Evolutionary conservation across 2,329 filamentous ascomycete genomes (phyloP), one percentile per base, ranked within the genome.

Genomic region (Nemania sp.): DNA sequence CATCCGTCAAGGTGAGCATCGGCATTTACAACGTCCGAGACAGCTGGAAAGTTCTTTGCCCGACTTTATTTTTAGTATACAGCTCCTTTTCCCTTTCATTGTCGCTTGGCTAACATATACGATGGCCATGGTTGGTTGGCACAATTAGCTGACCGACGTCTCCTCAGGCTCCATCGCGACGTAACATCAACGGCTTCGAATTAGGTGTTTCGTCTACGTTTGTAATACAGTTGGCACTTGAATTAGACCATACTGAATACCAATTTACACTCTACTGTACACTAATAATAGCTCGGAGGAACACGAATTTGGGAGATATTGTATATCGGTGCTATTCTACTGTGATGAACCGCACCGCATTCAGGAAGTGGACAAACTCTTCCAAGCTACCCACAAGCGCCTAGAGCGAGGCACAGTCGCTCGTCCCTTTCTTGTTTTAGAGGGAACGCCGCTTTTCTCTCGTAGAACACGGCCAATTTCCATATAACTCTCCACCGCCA

Each of bases 401-500:
- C 67, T 66, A 6, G 48, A 57, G 1, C 60, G 64, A 44, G 68
- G 63, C 3, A 70, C 68, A 3, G 66, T 68, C 7, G 65, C 67
- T 20, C 64, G 59, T 6, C 62, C 63, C 31, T 53, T 63, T 36
- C 59, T 61, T 15, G 54, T 60, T n/a, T 57, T 56, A 2, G 61
- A 64, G 19, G 54, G 57, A 7, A 57, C 54, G 5, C 59, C 60
- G 7, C 48, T 62, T 39, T 56, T 61, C 41, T 78, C 73, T 49
- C 74, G 70, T 22, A 89, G 64, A n/a, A 86, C 81, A 36, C 84
- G 72, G 12, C 85, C 87, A 66, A 90, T 90, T 66, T 89, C 86
- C 81, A 90, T 87, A 64, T 90, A 90, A 59, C 85, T 89, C 68
- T 90, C 86, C 0, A 90, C 84, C 1, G 86, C 86, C 5, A 89